phyloP scores from a whole-genome alignment of 2,329 filamentous ascomycete genomes.

The Nakataea oryzae region DNA sequence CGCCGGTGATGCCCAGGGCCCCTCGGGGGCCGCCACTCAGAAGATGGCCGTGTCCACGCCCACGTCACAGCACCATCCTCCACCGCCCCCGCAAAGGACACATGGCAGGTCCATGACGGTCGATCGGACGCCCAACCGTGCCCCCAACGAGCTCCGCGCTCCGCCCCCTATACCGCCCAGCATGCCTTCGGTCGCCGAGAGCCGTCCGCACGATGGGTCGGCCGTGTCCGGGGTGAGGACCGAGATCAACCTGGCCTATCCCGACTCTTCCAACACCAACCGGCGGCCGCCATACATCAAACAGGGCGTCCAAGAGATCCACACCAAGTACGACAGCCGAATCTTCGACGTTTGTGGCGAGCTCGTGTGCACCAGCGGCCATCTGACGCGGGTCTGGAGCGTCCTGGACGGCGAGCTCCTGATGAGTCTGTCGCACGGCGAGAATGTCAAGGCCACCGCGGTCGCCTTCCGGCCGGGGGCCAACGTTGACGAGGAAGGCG shows the following conservation, averaged over 20 bases:
- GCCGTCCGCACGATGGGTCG: background rate
- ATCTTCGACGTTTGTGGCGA: slow-evolving; percentile 83
- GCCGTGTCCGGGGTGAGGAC: slow-evolving; percentile 27
- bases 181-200: background rate
- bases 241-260: slow-evolving; percentile 55
- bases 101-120: slow-evolving; percentile 41
- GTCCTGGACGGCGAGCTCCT: slow-evolving; percentile 70
- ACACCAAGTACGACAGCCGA: slow-evolving; percentile 77
- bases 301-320: slow-evolving; percentile 63
- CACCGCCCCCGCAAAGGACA: slow-evolving; percentile 28
- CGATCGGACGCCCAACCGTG: slow-evolving; percentile 28
- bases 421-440: slow-evolving; percentile 73
- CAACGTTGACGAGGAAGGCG: slow-evolving; percentile 70
- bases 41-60: slow-evolving; percentile 37
- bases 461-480: slow-evolving; percentile 77
- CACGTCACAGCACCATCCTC: slow-evolving; percentile 24
- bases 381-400: slow-evolving; percentile 82
- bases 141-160: slow-evolving; percentile 25
- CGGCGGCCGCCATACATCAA: slow-evolving; percentile 69
- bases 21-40: slow-evolving; percentile 9
- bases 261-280: slow-evolving; percentile 77
- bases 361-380: slow-evolving; percentile 76
- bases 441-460: slow-evolving; percentile 72
- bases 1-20: slow-evolving; percentile 12
- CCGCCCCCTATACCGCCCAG: slow-evolving; percentile 6